Evolutionary conservation across 192 early-diverging fungal species (phyloP).

Genomic region (Backusella tuberculispora): DNA sequence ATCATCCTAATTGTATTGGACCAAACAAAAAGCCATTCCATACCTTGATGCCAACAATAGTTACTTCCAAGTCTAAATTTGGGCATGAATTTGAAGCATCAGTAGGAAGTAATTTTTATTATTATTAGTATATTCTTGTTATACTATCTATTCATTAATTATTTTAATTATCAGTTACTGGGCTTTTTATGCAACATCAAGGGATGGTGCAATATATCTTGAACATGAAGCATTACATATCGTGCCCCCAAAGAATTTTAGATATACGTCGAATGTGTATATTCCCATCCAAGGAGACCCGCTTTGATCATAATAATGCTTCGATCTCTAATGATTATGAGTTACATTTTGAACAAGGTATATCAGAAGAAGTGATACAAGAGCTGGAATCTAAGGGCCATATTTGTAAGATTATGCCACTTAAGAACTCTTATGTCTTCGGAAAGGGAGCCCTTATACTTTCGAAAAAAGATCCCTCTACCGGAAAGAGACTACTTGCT

Average conservation of each 20-base stretch:
- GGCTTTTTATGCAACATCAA: constrained; percentile 81
- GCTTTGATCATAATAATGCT: constrained; percentile 18
- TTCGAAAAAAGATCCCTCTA: constrained; percentile 37
- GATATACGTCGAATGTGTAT: constrained; percentile 73
- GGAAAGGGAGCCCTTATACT: constrained; percentile 75
- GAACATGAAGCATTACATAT: constrained; percentile 60
- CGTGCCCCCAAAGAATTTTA: constrained; percentile 66
- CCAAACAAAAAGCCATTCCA: constrained; percentile 77
- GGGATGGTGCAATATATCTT: constrained; percentile 79
- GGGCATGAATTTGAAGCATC: constrained; percentile 44
- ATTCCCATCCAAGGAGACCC: constrained; percentile 35
- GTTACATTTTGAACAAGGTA: constrained; percentile 68
- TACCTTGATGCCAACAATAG: constrained; percentile 77
- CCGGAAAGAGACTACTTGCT: constrained; percentile 46
- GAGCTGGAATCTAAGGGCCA: constrained; percentile 64
- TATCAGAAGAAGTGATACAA: constrained; percentile 44
- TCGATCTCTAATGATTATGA: constrained; percentile 29
- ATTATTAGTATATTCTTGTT: no score
- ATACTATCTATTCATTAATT: not conserved
- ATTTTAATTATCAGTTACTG: constrained; percentile 62
- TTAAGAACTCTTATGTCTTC: constrained; percentile 46
- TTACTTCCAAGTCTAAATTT: constrained; percentile 42
- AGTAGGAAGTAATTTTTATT: constrained; percentile 46
- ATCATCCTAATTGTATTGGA: constrained; percentile 66
- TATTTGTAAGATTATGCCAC: constrained; percentile 30